phyloP scores from a whole-genome alignment of 75 land plant genomes.

The Cryptomeria japonica region DNA sequence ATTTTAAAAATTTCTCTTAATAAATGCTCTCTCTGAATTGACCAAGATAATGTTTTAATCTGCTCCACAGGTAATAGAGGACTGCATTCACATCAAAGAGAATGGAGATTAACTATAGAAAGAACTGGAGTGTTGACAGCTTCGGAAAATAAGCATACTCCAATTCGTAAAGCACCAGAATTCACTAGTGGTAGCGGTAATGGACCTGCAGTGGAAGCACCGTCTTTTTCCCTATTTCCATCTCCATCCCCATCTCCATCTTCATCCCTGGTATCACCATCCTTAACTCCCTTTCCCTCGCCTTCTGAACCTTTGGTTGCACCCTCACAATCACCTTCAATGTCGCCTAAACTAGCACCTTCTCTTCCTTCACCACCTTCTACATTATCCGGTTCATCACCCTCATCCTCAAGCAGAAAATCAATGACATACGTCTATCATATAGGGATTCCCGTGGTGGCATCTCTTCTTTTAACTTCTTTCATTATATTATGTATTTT shows the following conservation, averaged over 20 bases:
- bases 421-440: background rate
- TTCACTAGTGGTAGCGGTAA: background rate
- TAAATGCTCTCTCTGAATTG: background rate
- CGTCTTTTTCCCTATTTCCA: background rate
- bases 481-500: constrained; percentile 14
- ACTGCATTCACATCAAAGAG: background rate
- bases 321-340: background rate
- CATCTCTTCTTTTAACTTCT: constrained; percentile 17
- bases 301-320: background rate
- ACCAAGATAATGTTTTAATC: background rate
- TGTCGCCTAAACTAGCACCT: background rate
- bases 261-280: background rate
- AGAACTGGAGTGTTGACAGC: background rate
- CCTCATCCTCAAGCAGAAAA: background rate
- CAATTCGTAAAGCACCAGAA: background rate
- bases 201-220: background rate
- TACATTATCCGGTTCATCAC: background rate
- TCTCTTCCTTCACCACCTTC: constrained; percentile 12
- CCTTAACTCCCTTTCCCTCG: background rate
- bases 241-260: background rate
- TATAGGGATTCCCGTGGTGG: constrained; percentile 19
- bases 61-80: constrained; percentile 2
- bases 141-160: background rate
- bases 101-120: background rate
- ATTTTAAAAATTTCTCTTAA: background rate